Evolutionary conservation across 257 asterid species (phyloP), one percentile per base, ranked within the genome.

Genomic region (Nicotiana tabacum): DNA sequence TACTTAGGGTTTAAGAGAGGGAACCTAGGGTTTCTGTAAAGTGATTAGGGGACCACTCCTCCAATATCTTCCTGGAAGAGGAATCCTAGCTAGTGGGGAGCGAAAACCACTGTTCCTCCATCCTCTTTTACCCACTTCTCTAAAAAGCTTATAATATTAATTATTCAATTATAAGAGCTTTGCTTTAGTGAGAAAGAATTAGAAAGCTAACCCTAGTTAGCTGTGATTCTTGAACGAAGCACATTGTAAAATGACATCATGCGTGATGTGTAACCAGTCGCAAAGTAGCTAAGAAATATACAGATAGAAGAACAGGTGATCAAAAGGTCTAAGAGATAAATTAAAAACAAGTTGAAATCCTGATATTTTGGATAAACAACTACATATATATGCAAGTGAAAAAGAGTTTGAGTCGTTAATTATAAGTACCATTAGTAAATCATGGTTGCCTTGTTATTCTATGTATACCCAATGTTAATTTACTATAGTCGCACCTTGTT

Each of bases 11-110:
- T 82, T 60, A 32, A 82, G 81, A 48, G 57, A 53, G 83, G 81
- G 64, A 66, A 15, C 85, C 85, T 85, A 82, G 83, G 87, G 85
- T 67, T 85, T 82, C 70, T 6, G 53, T 53, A 82, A 77, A 30
- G 35, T 51, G 35, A 67, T 51, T 66, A 2, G 77, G 87, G 88
- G 80, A 82, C 88, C 88, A 85, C 88, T 82, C 81, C 53, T 82
- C 87, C 87, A 85, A 56, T 85, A 85, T 66, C 85, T 33, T 70
- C 78, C 68, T n/a, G 57, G 66, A 56, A 27, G 61, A 80, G 58
- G 35, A 18, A 69, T n/a, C 33, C 78, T 80, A 68, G 58, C 77
- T 30, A 70, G 68, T 78, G 68, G 69, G 70, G 53, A 18, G 51
- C 53, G 18, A 24, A 58, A 82, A 18, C 24, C 7, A 56, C 76